Conservation (phyloP, 129 eudicot genomes). For the Flaveria trinervia region DNA sequence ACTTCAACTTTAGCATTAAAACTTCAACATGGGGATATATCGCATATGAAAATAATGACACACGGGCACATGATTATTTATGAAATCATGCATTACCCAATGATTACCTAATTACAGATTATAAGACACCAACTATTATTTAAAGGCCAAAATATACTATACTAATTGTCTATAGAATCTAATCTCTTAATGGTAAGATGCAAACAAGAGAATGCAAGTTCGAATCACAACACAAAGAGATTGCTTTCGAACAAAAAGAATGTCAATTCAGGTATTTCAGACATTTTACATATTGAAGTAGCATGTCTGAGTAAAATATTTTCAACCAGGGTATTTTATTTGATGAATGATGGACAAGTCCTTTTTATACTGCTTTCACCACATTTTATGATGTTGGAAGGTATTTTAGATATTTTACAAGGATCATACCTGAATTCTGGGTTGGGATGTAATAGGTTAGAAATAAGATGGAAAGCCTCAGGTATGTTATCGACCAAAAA, state of each 20-base stretch:
- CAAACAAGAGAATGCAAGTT: neutral
- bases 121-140: neutral
- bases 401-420: neutral
- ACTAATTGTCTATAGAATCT: neutral
- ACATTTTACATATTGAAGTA: too few relatives aligned
- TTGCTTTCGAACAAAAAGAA: neutral
- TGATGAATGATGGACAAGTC: neutral
- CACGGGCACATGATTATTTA: neutral
- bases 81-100: slow-evolving; percentile 7
- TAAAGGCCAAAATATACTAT: too few relatives aligned
- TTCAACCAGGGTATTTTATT: neutral
- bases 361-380: neutral
- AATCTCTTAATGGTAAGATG: neutral
- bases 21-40: neutral
- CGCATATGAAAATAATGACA: neutral
- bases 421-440: slow-evolving; percentile 69
- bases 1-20: too few relatives aligned
- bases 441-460: slow-evolving; percentile 60
- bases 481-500: slow-evolving; percentile 80
- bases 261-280: too few relatives aligned
- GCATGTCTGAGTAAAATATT: too few relatives aligned
- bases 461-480: slow-evolving; percentile 77
- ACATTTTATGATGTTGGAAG: neutral
- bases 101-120: neutral
- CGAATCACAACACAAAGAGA: neutral